phyloP scores from a whole-genome alignment of 345 rosid genomes.

The Streptanthus diversifolius region DNA sequence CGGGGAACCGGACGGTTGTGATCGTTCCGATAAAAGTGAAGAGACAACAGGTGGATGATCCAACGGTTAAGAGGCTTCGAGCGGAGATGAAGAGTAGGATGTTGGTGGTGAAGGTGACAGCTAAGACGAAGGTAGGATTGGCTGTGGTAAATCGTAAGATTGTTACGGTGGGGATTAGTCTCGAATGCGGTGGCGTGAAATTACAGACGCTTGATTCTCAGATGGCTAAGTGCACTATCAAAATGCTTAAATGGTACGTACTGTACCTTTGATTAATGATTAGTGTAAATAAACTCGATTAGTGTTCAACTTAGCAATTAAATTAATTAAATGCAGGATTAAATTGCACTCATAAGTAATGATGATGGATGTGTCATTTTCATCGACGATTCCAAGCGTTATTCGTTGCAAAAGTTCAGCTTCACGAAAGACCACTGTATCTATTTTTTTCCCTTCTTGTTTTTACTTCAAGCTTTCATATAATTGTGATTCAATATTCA shows the following conservation, averaged over 20 bases:
- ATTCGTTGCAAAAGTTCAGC: neutral
- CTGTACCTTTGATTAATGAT: neutral
- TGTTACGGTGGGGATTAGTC: constrained; percentile 43
- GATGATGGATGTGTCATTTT: neutral
- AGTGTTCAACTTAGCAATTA: neutral
- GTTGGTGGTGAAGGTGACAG: constrained; percentile 48
- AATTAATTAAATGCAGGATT: constrained; percentile 22
- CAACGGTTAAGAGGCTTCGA: constrained; percentile 37
- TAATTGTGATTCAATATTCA: neutral
- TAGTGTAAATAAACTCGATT: neutral
- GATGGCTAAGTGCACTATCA: constrained; percentile 59
- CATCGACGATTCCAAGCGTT: neutral
- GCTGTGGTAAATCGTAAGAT: constrained; percentile 40
- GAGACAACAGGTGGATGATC: constrained; percentile 44
- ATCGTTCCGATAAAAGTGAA: constrained; percentile 42
- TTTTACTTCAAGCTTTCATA: neutral
- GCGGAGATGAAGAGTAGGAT: constrained; percentile 37
- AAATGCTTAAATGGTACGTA: constrained; percentile 57
- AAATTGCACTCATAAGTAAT: constrained; percentile 17
- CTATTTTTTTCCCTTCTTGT: neutral
- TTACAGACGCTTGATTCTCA: constrained; percentile 44
- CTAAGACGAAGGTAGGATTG: constrained; percentile 54
- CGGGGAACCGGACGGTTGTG: constrained; percentile 49
- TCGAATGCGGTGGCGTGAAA: constrained; percentile 46
- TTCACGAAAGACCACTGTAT: neutral